Evolutionary conservation across 1,284 basidiomycete species (phyloP).

Genomic region (Apiotrichum brassicae): DNA sequence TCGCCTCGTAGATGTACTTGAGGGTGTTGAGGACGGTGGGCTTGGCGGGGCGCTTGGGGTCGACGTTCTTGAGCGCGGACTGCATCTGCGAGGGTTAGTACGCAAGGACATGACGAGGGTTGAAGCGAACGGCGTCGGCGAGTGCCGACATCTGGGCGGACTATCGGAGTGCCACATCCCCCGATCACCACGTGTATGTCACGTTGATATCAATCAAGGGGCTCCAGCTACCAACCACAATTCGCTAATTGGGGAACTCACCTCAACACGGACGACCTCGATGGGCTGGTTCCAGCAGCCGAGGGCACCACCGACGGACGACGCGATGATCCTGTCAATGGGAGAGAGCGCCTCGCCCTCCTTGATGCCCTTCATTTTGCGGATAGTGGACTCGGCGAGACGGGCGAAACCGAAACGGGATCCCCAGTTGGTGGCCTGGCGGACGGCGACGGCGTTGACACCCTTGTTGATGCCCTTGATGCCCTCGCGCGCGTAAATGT

Average conservation of each 20-base stretch:
- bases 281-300: slow-evolving; percentile 99
- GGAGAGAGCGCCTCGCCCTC: slow-evolving; percentile 71
- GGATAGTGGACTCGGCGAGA: slow-evolving; percentile 76
- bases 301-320: slow-evolving; percentile 86
- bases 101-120: slow-evolving; percentile 45
- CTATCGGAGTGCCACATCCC: too few relatives aligned
- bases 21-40: slow-evolving; percentile 88
- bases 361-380: slow-evolving; percentile 55
- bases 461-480: slow-evolving; percentile 98
- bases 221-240: too few relatives aligned
- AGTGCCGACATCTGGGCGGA: too few relatives aligned
- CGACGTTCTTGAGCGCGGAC: slow-evolving; percentile 80
- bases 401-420: slow-evolving; percentile 98
- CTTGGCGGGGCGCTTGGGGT: slow-evolving; percentile 74
- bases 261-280: slow-evolving; percentile 55
- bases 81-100: slow-evolving; percentile 63
- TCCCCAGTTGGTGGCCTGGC: slow-evolving; percentile 99
- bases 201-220: too few relatives aligned
- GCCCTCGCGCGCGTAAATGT: slow-evolving; percentile 91
- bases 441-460: slow-evolving; percentile 94
- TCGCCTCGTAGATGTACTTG: slow-evolving; percentile 88
- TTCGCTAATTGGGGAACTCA: too few relatives aligned
- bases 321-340: slow-evolving; percentile 80
- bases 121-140: too few relatives aligned
- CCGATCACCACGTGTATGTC: too few relatives aligned